Evolutionary conservation across 148 eudicot genomes (phyloP).

Genomic region (Agrostemma githago): DNA sequence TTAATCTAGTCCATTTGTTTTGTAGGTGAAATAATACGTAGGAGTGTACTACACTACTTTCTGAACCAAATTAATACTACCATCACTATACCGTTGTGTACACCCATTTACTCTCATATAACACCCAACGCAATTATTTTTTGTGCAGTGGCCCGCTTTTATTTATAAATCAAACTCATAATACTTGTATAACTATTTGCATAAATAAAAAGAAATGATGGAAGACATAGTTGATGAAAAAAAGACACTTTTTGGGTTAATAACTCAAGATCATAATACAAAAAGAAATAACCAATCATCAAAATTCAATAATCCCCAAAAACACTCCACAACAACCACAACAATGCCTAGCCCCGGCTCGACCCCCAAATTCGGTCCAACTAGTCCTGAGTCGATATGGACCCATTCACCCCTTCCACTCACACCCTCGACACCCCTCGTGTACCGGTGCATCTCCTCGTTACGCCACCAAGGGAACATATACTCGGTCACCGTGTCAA

Average conservation of each 20-base stretch:
- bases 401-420: constrained; percentile 26
- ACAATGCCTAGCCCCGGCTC: constrained; percentile 1
- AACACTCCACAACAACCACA: neutral
- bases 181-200: neutral
- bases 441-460: constrained; percentile 53
- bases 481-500: constrained; percentile 34
- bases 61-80: neutral
- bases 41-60: neutral
- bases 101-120: neutral
- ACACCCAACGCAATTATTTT: neutral
- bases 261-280: constrained; percentile 1
- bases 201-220: neutral
- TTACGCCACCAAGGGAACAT: constrained; percentile 46
- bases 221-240: neutral
- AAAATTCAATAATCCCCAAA: neutral
- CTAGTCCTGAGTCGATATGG: constrained; percentile 42
- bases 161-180: constrained; percentile 1
- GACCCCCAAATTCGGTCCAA: constrained; percentile 24
- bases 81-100: neutral
- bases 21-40: constrained; percentile 3
- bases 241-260: constrained; percentile 12
- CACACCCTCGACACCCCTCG: constrained; percentile 34
- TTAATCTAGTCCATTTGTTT: constrained; percentile 11
- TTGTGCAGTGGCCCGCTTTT: neutral
- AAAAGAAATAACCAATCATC: constrained; percentile 5